phyloP scores from a whole-genome alignment of 1,139 yeast species.

The Blastobotrys persicus region DNA sequence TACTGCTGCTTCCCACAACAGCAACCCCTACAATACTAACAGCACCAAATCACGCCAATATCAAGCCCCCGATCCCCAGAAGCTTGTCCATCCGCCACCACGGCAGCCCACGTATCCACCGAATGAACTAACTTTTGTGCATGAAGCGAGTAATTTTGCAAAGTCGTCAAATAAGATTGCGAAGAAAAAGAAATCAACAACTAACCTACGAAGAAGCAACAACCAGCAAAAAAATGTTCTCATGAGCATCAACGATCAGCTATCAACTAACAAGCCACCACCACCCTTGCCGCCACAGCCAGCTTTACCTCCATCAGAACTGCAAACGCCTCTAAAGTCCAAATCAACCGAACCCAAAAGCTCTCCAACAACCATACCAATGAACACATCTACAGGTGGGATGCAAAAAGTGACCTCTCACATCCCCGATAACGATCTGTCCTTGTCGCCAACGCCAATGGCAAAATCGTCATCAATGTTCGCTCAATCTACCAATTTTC shows the following conservation, averaged over 20 bases:
- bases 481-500: neutral
- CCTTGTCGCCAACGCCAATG: slow-evolving; percentile 1
- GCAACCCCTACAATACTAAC: neutral
- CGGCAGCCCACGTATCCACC: slow-evolving; percentile 14
- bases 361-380: slow-evolving; percentile 3
- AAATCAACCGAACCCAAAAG: neutral
- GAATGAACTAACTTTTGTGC: slow-evolving; percentile 17
- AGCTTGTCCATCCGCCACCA: slow-evolving; percentile 2
- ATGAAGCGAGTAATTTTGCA: slow-evolving; percentile 14
- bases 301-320: neutral
- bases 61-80: neutral
- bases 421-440: neutral
- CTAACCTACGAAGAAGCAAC: slow-evolving; percentile 6
- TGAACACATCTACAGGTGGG: neutral
- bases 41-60: neutral
- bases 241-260: slow-evolving; percentile 1
- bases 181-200: slow-evolving; percentile 12
- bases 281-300: slow-evolving; percentile 2
- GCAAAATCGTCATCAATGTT: neutral
- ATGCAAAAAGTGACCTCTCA: neutral
- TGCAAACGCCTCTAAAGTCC: neutral
- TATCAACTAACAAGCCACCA: neutral
- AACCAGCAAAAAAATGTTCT: neutral
- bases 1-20: too few relatives aligned
- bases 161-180: slow-evolving; percentile 14